A percentile compares a stretch with the other conserved stretches of the same genome.
Conservation (phyloP, 768 basidiomycete genomes). For the Mycena haematopus region DNA sequence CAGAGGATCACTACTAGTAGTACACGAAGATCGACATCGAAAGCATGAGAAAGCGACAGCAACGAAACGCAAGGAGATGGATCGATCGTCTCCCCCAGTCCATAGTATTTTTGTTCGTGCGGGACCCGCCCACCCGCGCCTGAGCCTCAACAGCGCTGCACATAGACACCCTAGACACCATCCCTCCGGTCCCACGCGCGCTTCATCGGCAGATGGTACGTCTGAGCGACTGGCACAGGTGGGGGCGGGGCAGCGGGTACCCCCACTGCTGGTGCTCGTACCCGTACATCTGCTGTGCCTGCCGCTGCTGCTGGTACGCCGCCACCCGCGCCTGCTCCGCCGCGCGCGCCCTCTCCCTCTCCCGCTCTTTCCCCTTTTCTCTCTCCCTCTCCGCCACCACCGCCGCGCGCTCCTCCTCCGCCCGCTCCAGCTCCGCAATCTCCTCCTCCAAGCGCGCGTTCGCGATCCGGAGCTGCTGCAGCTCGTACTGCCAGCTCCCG, state of each 20-base stretch:
- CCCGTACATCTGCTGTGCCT: neutral
- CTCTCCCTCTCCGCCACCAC: constrained; percentile 9
- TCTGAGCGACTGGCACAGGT: neutral
- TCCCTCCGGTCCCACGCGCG: constrained; percentile 18
- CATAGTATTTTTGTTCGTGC: no score
- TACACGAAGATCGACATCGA: no score
- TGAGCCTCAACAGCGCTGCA: no score
- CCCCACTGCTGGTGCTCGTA: neutral
- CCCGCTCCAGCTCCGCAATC: constrained; percentile 40
- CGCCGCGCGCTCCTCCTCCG: constrained; percentile 14
- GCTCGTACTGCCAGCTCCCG: constrained; percentile 93
- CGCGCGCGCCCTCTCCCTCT: neutral
- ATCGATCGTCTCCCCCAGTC: no score
- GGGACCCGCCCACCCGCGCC: no score
- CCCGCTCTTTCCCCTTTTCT: constrained; percentile 7
- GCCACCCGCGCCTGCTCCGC: neutral
- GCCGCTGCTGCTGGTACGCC: constrained; percentile 9
- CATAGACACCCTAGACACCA: no score
- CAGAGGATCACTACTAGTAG: no score
- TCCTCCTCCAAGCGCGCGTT: constrained; percentile 74
- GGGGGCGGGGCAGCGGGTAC: neutral
- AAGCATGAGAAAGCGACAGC: no score
- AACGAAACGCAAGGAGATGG: no score
- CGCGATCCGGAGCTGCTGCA: constrained; percentile 79
- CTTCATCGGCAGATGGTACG: constrained; percentile 26